Evolutionary conservation across 2,329 filamentous ascomycete species (phyloP).

Genomic region (Dactylellina parvicollis): DNA sequence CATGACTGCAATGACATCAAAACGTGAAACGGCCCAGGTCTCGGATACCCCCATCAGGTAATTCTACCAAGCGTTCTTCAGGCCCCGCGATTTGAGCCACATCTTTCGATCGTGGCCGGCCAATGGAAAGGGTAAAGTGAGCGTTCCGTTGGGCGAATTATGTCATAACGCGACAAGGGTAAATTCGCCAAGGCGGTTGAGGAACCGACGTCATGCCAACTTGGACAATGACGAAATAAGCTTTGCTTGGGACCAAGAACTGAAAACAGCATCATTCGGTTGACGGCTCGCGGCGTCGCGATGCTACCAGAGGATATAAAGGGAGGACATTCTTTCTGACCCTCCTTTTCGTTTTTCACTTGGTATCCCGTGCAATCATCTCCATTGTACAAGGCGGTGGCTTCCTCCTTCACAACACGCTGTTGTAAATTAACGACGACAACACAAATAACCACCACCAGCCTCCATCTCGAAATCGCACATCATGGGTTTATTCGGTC

Average conservation of each 20-base stretch:
- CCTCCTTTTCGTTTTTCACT: conserved; percentile 14
- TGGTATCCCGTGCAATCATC: not conserved
- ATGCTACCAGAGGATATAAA: conserved; percentile 9
- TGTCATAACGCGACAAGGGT: conserved; percentile 17
- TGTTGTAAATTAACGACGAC: conserved; percentile 23
- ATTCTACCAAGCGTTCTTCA: conserved; percentile 1
- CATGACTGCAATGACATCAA: conserved; percentile 28
- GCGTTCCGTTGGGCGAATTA: conserved; percentile 1
- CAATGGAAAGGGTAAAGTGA: conserved; percentile 4
- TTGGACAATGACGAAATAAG: conserved; percentile 38
- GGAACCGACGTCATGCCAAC: conserved; percentile 33
- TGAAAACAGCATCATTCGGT: too few species aligned
- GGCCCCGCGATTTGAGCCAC: conserved; percentile 11
- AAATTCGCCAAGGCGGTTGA: conserved; percentile 24
- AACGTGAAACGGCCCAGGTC: not conserved
- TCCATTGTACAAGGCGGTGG: conserved; percentile 1
- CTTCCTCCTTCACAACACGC: conserved; percentile 11
- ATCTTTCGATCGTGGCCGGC: conserved; percentile 24
- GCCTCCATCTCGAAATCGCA: not conserved
- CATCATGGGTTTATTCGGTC: conserved; percentile 29
- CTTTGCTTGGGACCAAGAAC: conserved; percentile 32
- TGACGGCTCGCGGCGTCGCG: not conserved
- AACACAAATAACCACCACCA: conserved; percentile 22
- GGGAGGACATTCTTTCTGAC: not conserved
- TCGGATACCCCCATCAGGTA: conserved; percentile 37